Evolutionary conservation across 2,329 filamentous ascomycete species (phyloP), one percentile per base, ranked within the genome.

Genomic region (Lecanicillium sp.): DNA sequence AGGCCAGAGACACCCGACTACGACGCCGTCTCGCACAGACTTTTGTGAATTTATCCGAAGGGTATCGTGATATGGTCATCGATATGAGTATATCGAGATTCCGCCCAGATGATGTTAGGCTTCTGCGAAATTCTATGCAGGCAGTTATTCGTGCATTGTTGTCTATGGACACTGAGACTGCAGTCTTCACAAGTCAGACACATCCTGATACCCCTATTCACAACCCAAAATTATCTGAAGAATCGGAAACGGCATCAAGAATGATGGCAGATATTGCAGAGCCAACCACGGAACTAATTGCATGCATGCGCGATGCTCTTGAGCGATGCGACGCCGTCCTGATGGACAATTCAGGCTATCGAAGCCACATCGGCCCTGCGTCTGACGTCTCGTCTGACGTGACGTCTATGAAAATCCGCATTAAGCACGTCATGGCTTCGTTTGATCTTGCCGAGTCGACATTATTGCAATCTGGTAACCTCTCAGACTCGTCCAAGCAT

Each of bases 61-160:
- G 68, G 3, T 68, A 73, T 43, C 64, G 74, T 51, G 75, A 79
- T 46, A 63, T 78, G 42, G 63, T 64, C 11, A 64, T 75, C 37
- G 74, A 78, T 38, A 62, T 76, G n/a, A 71, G 73, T 2, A 54
- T 77, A 4, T 75, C 71, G 2, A 61, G 67, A 1, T 72, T 77
- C 41, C 56, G 54, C 9, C 71, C 73, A 2, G 54, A 60, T 9
- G 72, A 78, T 48, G 59, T 75, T 15, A 54, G 58, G 28, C 55
- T 60, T 5, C 55, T 78, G 20, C 66, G 74, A 38, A 78, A 78
- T 47, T 55, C 67, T 4, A 64, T 77, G 37, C 75, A 78, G 45
- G 68, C 59, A 14, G 70, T 75, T 6, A 65, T 78, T 20, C 62
- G 74, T 40, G 61, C 70, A 4, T 55, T 78, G 5, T 54, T 78